Percentiles rank a stretch among this genome's conserved stretches.
Evolutionary conservation across 768 basidiomycete species (phyloP).

Genomic region (Naganishia onofrii): DNA sequence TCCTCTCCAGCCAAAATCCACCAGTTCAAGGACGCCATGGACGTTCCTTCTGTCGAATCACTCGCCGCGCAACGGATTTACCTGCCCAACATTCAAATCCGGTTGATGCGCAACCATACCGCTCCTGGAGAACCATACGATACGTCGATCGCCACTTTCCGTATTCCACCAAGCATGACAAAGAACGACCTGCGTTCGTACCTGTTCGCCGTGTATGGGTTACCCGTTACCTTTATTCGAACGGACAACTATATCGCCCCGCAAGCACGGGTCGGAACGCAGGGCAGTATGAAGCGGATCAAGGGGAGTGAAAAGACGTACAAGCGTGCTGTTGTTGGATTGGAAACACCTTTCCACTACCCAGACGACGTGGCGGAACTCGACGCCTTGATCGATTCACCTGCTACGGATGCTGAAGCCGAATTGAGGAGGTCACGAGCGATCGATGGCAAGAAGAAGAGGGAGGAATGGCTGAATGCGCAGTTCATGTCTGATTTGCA

Average conservation of each 20-base stretch:
- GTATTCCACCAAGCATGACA: slow-evolving; percentile 78
- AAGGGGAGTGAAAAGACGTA: slow-evolving; percentile 57
- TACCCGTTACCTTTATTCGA: slow-evolving; percentile 86
- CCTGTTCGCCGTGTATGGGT: slow-evolving; percentile 77
- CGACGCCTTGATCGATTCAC: slow-evolving; percentile 47
- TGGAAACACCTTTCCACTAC: slow-evolving; percentile 91
- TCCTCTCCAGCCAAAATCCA: slow-evolving; percentile 19
- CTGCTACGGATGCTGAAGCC: slow-evolving; percentile 3
- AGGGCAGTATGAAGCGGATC: slow-evolving; percentile 33
- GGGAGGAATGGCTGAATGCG: slow-evolving; percentile 63
- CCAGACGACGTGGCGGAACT: slow-evolving; percentile 78
- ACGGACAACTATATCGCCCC: slow-evolving; percentile 84
- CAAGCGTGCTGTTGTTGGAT: slow-evolving; percentile 87
- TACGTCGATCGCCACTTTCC: slow-evolving; percentile 91
- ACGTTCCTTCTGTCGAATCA: slow-evolving; percentile 17
- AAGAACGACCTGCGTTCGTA: slow-evolving; percentile 90
- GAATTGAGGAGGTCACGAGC: slow-evolving; percentile 20
- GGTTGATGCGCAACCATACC: slow-evolving; percentile 78
- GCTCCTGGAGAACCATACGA: slow-evolving; percentile 77
- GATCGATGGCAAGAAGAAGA: slow-evolving; percentile 56
- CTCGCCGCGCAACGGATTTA: slow-evolving; percentile 78
- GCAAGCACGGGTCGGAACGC: slow-evolving; percentile 47
- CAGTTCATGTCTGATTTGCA: slow-evolving; percentile 59
- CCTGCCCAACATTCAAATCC: slow-evolving; percentile 81
- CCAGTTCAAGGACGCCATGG: slow-evolving; percentile 20